Conservation (phyloP, 129 eudicot genomes). For the Tagetes erecta region DNA sequence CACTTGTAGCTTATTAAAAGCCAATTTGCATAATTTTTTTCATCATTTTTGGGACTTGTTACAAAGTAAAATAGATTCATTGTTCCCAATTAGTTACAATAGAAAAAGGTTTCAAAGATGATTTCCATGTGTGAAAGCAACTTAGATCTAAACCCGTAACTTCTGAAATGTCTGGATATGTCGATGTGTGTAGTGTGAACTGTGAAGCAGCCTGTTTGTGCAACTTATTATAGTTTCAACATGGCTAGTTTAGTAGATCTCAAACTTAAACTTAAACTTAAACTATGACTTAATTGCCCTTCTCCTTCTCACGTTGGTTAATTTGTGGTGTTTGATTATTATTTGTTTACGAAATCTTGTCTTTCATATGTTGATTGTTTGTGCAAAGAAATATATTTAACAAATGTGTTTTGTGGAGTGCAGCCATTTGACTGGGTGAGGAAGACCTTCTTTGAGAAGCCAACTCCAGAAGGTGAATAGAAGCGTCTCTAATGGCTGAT, state of each 20-base stretch:
- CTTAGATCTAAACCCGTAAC: not conserved
- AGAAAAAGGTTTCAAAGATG: not conserved
- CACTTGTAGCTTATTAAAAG: not conserved
- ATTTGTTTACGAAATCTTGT: not conserved
- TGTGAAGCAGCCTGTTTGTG: not conserved
- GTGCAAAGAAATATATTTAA: not conserved
- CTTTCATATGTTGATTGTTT: not conserved
- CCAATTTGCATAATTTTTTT: not conserved
- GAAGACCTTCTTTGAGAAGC: slow-evolving; percentile 49
- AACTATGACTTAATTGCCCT: not conserved
- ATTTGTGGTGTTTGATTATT: not conserved
- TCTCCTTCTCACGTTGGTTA: not conserved
- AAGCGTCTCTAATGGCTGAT: slow-evolving; percentile 7
- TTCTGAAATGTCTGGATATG: too few species aligned
- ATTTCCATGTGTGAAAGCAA: not conserved
- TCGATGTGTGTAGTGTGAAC: not conserved
- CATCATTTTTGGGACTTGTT: not conserved
- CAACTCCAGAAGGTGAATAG: slow-evolving; percentile 36
- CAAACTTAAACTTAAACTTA: not conserved
- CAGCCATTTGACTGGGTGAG: slow-evolving; percentile 53
- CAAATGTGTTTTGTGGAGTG: slow-evolving; percentile 17
- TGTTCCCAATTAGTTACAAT: not conserved
- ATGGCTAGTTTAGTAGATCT: not conserved
- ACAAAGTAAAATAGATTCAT: not conserved
- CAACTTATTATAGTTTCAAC: not conserved